Percentiles rank a stretch among this genome's conserved stretches.
Evolutionary conservation across 2,329 filamentous ascomycete genomes (phyloP).

Genomic region (Teratosphaeria viscida): DNA sequence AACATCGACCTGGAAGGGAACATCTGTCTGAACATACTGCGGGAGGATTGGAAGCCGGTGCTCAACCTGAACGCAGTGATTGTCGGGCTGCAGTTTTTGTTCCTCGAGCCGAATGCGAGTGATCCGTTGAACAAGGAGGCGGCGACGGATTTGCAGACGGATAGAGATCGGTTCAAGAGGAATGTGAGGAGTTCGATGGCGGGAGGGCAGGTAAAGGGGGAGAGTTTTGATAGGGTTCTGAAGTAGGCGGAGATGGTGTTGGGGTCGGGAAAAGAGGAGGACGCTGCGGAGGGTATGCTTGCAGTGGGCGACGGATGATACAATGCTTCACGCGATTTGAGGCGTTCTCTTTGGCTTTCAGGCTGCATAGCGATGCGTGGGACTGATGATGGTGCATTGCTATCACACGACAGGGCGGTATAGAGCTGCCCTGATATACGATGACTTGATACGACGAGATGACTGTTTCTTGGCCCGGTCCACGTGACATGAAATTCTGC

Average conservation of each 20-base stretch:
- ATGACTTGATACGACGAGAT: neutral
- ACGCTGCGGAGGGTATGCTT: neutral
- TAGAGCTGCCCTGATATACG: neutral
- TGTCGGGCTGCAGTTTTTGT: constrained; percentile 88
- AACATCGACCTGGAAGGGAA: constrained; percentile 98
- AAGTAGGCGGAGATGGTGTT: constrained; percentile 34
- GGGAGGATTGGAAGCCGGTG: constrained; percentile 98
- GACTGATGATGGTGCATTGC: neutral
- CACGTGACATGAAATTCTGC: neutral
- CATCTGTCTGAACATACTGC: constrained; percentile 91
- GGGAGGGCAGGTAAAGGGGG: constrained; percentile 64
- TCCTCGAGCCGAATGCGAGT: constrained; percentile 92
- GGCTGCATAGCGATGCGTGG: neutral
- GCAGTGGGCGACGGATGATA: neutral
- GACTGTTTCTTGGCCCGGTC: neutral
- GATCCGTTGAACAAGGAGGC: constrained; percentile 99
- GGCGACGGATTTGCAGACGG: constrained; percentile 77
- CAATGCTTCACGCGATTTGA: neutral
- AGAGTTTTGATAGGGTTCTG: constrained; percentile 67
- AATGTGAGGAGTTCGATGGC: constrained; percentile 80
- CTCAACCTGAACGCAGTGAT: constrained; percentile 94
- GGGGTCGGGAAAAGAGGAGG: no score
- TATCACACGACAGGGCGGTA: neutral
- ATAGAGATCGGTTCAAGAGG: constrained; percentile 79
- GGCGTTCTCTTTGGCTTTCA: neutral